These are phyloP conservation scores for Begonia loranthoides DNA, from an alignment of 306 rosid genomes.

Conservation along the genomic window DNA sequence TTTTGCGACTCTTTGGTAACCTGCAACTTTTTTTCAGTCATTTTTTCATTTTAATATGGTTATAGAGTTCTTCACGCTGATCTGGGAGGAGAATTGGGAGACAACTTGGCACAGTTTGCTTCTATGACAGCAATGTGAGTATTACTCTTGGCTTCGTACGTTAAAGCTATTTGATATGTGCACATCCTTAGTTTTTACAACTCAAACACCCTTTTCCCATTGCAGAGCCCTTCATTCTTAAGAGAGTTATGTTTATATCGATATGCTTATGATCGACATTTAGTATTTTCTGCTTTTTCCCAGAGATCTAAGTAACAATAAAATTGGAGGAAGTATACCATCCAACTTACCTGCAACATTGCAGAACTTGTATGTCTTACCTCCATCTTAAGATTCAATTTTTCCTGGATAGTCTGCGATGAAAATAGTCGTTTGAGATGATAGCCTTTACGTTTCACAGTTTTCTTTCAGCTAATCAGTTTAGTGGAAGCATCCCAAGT, in stretches of 20 bases:
- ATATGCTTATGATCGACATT: slow-evolving; percentile 3
- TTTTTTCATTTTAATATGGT: slow-evolving; percentile 17
- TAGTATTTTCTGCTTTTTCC: slow-evolving; percentile 12
- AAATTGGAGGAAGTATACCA: slow-evolving; percentile 81
- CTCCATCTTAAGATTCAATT: not conserved
- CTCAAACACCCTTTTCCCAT: not conserved
- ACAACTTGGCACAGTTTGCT: slow-evolving; percentile 46
- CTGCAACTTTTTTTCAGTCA: not conserved
- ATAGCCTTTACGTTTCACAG: slow-evolving; percentile 40
- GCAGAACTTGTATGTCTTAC: slow-evolving; percentile 52
- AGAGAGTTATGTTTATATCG: not conserved
- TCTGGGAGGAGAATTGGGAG: slow-evolving; percentile 84
- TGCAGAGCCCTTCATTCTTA: not conserved
- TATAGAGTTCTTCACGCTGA: slow-evolving; percentile 57
- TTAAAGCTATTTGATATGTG: not conserved
- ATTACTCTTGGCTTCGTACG: slow-evolving; percentile 2
- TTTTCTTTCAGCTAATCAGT: slow-evolving; percentile 80
- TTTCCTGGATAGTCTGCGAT: not conserved
- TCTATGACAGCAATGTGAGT: slow-evolving; percentile 58
- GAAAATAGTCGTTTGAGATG: slow-evolving; percentile 12
- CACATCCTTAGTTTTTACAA: not conserved
- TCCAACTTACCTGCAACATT: slow-evolving; percentile 60
- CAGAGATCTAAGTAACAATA: slow-evolving; percentile 87
- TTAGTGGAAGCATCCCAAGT: slow-evolving; percentile 66
- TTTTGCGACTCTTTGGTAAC: slow-evolving; percentile 8